Evolutionary conservation across 176 grass and related monocot genomes (phyloP), one percentile per base, ranked within the genome.

Genomic region (Cenchrus americanus): DNA sequence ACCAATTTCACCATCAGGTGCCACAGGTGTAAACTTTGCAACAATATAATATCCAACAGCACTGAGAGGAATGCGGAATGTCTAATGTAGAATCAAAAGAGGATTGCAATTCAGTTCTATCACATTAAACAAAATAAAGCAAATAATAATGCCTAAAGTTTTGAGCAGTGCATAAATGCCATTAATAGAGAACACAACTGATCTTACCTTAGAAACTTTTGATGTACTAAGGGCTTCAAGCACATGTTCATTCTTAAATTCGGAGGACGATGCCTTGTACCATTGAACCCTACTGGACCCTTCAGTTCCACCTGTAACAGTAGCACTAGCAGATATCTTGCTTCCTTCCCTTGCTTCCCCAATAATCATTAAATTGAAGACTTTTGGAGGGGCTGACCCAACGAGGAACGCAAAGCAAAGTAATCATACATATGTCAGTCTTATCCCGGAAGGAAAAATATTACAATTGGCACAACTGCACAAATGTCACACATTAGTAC

Each of bases 271-370:
- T 83, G 89, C 87, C 83, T 96, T 99, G 82, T 92, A 96, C 96
- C 93, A 99, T 74, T 99, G 96, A 89, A 99, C 96, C 86, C 89
- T 84, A 66, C 91, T 99, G 71, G 60, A 92, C 75, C 80, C 96
- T 80, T 94, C 91, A 69, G 93, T 82, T 77, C 93, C 96, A 82
- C 89, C 89, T 80, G 78, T 99, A 81, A 99, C 86, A 84, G 73
- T 87, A 68, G 85, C 89, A 81, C 59, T 81, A 66, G 82, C 91
- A 80, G 73, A 94, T 50, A 98, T 75, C 78, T 95, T 98, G 85
- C 85, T 98, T 79, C 93, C 93, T 88, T 98, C 96, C 81, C 87
- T 94, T 75, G 91, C 60, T 53, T 98, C 91, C 77, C 96, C 96
- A 66, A 87, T 23, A 46, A 98, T 87, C 80, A 89, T 96, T 70